These are phyloP conservation scores for Imleria badia DNA, from an alignment of 768 basidiomycete species.

Conservation along the genomic window DNA sequence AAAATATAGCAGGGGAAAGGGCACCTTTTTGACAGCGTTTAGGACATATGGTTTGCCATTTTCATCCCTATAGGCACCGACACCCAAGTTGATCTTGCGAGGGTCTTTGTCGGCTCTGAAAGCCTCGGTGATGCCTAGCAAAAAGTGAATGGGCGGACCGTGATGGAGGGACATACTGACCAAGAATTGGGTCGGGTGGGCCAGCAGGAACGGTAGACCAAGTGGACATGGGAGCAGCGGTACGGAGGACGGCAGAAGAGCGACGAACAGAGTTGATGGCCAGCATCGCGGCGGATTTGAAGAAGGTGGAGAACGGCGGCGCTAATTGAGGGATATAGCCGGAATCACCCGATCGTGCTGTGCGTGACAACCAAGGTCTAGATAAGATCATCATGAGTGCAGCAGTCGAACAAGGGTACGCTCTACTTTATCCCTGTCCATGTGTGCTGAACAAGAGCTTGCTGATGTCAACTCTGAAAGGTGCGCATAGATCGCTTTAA, in stretches of 20 bases:
- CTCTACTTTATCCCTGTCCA: neutral
- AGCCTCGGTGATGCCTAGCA: slow-evolving; percentile 84
- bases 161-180: slow-evolving; percentile 40
- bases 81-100: slow-evolving; percentile 96
- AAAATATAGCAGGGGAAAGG: neutral
- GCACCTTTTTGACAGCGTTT: slow-evolving; percentile 82
- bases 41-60: slow-evolving; percentile 95
- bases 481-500: slow-evolving; percentile 3
- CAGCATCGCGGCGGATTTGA: slow-evolving; percentile 32
- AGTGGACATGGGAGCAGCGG: slow-evolving; percentile 53
- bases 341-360: too few relatives aligned
- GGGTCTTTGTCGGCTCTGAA: slow-evolving; percentile 94
- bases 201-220: slow-evolving; percentile 86
- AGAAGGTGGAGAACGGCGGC: neutral
- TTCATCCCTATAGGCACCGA: slow-evolving; percentile 94
- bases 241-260: slow-evolving; percentile 39
- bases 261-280: slow-evolving; percentile 51
- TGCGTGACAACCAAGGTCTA: neutral
- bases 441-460: neutral
- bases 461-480: slow-evolving; percentile 8
- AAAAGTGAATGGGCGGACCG: slow-evolving; percentile 6
- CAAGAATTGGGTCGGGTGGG: slow-evolving; percentile 92
- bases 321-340: too few relatives aligned
- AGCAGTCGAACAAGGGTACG: slow-evolving; percentile 7
- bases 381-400: slow-evolving; percentile 30